Evolutionary conservation across 1,284 basidiomycete genomes (phyloP).

Genomic region (Polyporus tsugae): DNA sequence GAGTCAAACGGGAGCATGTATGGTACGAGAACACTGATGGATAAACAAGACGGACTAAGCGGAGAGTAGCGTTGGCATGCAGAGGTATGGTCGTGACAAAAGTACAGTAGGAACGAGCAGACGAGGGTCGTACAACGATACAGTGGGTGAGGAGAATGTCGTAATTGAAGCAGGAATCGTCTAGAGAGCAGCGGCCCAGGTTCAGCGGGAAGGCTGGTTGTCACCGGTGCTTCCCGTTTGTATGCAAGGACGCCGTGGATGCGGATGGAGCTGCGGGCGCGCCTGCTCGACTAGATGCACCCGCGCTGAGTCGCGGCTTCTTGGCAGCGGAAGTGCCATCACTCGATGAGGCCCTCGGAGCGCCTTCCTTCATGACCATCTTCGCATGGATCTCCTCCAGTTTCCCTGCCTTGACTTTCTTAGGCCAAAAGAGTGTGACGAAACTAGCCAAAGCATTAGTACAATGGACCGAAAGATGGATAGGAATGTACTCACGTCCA

Average conservation of each 20-base stretch:
- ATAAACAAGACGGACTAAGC: constrained; percentile 33
- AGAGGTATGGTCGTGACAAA: constrained; percentile 12
- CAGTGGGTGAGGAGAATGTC: constrained; percentile 13
- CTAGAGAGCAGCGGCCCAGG: background rate
- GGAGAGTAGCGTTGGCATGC: constrained; percentile 22
- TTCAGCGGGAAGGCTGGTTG: constrained; percentile 3
- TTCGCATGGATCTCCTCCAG: constrained; percentile 93
- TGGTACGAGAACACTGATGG: constrained; percentile 26
- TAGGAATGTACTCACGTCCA: constrained; percentile 82
- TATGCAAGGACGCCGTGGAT: constrained; percentile 39
- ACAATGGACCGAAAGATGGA: background rate
- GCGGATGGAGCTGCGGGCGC: constrained; percentile 35
- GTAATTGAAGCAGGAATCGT: background rate
- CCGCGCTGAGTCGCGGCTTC: constrained; percentile 41
- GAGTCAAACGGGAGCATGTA: constrained; percentile 24
- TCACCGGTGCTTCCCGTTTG: constrained; percentile 44
- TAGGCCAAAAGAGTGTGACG: constrained; percentile 96
- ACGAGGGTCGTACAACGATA: constrained; percentile 21
- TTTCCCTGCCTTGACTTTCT: constrained; percentile 90
- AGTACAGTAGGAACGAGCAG: constrained; percentile 17
- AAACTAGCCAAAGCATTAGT: constrained; percentile 59
- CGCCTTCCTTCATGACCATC: constrained; percentile 84
- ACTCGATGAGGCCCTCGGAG: constrained; percentile 39
- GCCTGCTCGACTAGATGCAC: constrained; percentile 33
- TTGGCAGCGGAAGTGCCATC: constrained; percentile 39